These are phyloP conservation scores for Cryphonectria naterciae DNA, from an alignment of 2,329 filamentous ascomycete species.

Conservation along the genomic window DNA sequence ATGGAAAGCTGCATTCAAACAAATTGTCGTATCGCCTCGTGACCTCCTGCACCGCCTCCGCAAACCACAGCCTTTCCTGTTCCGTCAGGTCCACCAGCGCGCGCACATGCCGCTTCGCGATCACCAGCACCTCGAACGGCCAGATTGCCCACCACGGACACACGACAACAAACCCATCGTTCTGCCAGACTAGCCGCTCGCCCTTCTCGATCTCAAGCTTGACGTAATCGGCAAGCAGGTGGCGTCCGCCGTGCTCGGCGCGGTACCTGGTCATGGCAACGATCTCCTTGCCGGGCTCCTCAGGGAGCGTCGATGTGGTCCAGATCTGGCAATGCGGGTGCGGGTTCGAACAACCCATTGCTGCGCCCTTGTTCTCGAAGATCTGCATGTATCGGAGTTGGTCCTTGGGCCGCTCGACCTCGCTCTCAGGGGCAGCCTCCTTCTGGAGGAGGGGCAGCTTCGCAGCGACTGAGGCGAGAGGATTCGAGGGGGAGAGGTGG, in stretches of 20 bases:
- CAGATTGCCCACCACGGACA: slow-evolving; percentile 98
- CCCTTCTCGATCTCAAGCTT: slow-evolving; percentile 78
- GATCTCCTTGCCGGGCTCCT: slow-evolving; percentile 84
- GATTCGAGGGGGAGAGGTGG: slow-evolving; percentile 75
- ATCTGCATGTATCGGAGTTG: slow-evolving; percentile 98
- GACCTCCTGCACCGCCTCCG: slow-evolving; percentile 84
- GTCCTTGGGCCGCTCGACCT: slow-evolving; percentile 60
- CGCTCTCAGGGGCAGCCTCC: slow-evolving; percentile 42
- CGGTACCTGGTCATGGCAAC: slow-evolving; percentile 79
- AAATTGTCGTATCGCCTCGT: slow-evolving; percentile 94
- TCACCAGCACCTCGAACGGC: slow-evolving; percentile 94
- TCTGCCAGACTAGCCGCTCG: slow-evolving; percentile 88
- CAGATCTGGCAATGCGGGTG: slow-evolving; percentile 97
- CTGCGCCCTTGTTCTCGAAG: slow-evolving; percentile 97
- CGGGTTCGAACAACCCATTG: slow-evolving; percentile 98
- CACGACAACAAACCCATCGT: slow-evolving; percentile 80
- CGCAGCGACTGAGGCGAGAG: slow-evolving; percentile 54
- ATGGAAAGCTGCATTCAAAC: slow-evolving; percentile 95
- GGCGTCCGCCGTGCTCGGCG: slow-evolving; percentile 69
- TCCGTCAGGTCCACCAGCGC: slow-evolving; percentile 80
- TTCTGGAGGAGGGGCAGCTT: slow-evolving; percentile 44
- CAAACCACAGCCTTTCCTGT: slow-evolving; percentile 72
- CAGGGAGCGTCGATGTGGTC: slow-evolving; percentile 88
- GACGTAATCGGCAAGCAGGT: slow-evolving; percentile 86
- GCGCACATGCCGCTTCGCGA: slow-evolving; percentile 82